Evolutionary conservation across 106 monocot genomes (phyloP).

Genomic region (Apostasia shenzhenica): DNA sequence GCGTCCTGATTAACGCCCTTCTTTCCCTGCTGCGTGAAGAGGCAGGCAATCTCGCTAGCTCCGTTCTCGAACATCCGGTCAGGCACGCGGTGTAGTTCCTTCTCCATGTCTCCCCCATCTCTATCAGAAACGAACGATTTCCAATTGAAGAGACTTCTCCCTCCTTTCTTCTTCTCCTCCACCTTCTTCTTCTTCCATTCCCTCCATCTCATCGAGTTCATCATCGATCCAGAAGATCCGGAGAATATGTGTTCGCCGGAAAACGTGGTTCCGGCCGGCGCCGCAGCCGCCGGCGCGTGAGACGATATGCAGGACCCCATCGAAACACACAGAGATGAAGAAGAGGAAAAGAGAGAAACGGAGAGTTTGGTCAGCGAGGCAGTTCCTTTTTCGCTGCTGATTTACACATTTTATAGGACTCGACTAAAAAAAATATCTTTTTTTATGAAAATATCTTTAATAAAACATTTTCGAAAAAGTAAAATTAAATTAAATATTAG

Average conservation of each 20-base stretch:
- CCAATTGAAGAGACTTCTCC: background rate
- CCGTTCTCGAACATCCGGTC: slow-evolving; percentile 36
- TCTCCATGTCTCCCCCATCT: slow-evolving; percentile 11
- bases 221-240: slow-evolving; percentile 4
- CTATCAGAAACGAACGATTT: background rate
- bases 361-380: background rate
- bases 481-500: too few relatives aligned
- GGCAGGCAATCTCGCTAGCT: slow-evolving; percentile 26
- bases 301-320: slow-evolving; percentile 14
- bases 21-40: slow-evolving; percentile 49
- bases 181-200: slow-evolving; percentile 2
- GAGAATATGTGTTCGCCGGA: background rate
- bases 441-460: too few relatives aligned
- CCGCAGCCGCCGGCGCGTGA: background rate
- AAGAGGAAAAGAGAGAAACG: background rate
- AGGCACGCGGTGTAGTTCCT: slow-evolving; percentile 25
- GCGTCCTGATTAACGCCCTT: slow-evolving; percentile 17
- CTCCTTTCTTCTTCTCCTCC: slow-evolving; percentile 2
- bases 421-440: too few relatives aligned
- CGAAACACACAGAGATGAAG: too few relatives aligned
- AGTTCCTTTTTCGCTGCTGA: too few relatives aligned
- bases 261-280: background rate
- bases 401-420: too few relatives aligned
- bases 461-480: too few relatives aligned
- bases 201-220: background rate